Conservation (phyloP, 768 basidiomycete genomes). For the Rubroboletus pulcherrimus region DNA sequence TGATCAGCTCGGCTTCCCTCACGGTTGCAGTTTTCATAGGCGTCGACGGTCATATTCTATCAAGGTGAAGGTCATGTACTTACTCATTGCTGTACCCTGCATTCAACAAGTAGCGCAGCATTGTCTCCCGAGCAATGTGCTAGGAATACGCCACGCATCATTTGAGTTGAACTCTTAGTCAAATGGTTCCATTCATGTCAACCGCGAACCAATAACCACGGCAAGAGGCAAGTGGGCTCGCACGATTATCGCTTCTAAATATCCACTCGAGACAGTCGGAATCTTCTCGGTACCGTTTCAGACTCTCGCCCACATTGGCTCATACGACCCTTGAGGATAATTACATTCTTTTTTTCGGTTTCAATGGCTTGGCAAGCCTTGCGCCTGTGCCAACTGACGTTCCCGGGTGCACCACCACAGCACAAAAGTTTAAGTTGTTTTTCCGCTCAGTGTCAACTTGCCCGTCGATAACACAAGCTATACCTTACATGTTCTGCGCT, state of each 20-base stretch:
- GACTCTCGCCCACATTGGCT: background rate
- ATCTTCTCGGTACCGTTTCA: background rate
- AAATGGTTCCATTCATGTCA: background rate
- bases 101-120: conserved; percentile 2
- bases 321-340: background rate
- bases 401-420: background rate
- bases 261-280: background rate
- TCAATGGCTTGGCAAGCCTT: background rate
- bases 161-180: background rate
- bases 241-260: background rate
- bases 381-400: background rate
- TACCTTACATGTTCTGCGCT: background rate
- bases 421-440: background rate
- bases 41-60: background rate
- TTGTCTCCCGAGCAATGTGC: background rate
- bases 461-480: background rate
- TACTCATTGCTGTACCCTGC: background rate
- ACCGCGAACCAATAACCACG: background rate
- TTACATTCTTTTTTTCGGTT: background rate
- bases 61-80: conserved; percentile 8
- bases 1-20: background rate
- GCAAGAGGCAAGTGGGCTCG: background rate
- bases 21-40: background rate
- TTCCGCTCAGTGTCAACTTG: background rate
- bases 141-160: background rate